Evolutionary conservation across 2,329 filamentous ascomycete genomes (phyloP), one percentile per base, ranked within the genome.

Genomic region (Ophiocordyceps camponoti-rufipedis): DNA sequence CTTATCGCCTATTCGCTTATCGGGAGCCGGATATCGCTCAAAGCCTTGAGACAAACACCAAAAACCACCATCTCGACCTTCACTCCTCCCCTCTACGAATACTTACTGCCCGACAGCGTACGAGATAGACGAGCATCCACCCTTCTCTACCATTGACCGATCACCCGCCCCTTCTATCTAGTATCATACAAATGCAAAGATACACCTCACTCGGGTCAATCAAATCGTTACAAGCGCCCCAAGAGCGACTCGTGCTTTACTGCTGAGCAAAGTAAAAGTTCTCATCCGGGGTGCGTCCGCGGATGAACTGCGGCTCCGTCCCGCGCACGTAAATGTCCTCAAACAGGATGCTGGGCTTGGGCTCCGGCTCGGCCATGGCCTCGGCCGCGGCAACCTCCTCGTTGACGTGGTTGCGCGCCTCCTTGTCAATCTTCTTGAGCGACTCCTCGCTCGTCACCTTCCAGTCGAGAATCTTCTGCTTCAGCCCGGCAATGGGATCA

Each of bases 391-490:
- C 84, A 47, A 95, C 89, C 74, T 98, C 89, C 53, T 78, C 80
- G 64, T 91, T 88, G 60, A 98, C 86, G 59, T 80, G 72, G 62
- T 68, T 72, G 61, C 88, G 82, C 16, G 91, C 88, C 59, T 93
- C 79, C 78, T 95, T 96, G 74, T 98, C 91, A 55, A 98, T 80
- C 53, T 65, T 64, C 83, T 98, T 98, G 64, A 98, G 81, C 70
- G 96, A 89, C 39, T 95, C 88, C 74, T 98, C 91, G 49, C 74
- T 79, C 55, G 80, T 80, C 54, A 98, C 82, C 49, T 78, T 78
- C 91, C 91, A 98, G 68, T 98, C 91, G 48, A 98, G 71, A 54
- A 98, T 82, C 75, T 94, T 94, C 73, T 91, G 84, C 80, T 96
- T 96, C 56, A 98, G 79, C 49, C 91, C 91, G 58, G 88, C 87